Evolutionary conservation across 108 stramenopile species (phyloP).

Genomic region (Bacterosira constricta): DNA sequence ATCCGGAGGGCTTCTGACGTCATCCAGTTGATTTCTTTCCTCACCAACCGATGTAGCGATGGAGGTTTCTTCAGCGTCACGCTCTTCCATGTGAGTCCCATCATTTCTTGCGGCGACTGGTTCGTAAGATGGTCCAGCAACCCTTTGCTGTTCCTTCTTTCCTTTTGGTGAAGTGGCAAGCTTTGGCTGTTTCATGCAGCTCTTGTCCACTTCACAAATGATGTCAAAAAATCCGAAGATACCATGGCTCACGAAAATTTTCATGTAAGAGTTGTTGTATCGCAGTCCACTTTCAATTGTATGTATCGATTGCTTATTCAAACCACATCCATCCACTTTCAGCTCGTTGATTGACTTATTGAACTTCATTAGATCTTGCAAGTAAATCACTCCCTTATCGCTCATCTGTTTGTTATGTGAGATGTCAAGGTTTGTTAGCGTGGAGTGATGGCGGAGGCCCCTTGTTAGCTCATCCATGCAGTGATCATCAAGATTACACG

Average conservation of each 20-base stretch:
- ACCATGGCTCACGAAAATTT: not conserved
- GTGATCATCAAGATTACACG: not conserved
- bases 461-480: not conserved
- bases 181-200: too few relatives aligned
- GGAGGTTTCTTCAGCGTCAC: too few relatives aligned
- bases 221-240: not conserved
- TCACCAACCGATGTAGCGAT: too few relatives aligned
- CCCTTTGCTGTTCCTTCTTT: too few relatives aligned
- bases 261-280: constrained; percentile 6
- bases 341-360: not conserved
- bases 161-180: too few relatives aligned
- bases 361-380: constrained; percentile 1
- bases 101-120: too few relatives aligned
- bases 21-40: too few relatives aligned
- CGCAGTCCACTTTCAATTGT: not conserved
- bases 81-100: too few relatives aligned
- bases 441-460: not conserved
- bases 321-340: not conserved
- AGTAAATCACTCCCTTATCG: not conserved
- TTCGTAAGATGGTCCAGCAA: too few relatives aligned
- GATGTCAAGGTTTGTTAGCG: constrained; percentile 1
- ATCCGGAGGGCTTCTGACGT: too few relatives aligned
- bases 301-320: not conserved
- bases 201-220: not conserved
- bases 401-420: not conserved